phyloP scores from a whole-genome alignment of 305 asterid species.

The Fraxinus baroniana region DNA sequence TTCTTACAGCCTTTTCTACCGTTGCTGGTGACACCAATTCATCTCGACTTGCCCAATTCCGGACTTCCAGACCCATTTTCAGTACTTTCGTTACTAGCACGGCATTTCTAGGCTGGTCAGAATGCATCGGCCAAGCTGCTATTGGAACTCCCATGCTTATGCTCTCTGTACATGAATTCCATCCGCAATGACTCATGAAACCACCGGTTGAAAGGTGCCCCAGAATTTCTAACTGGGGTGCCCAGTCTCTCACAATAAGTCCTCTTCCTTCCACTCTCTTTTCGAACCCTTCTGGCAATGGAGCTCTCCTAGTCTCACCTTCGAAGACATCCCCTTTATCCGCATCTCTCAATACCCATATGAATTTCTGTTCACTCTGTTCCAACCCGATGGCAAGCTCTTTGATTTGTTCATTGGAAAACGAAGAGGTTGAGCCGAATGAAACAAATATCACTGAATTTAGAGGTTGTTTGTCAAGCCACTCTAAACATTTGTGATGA shows the following conservation, averaged over 20 bases:
- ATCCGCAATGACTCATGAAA: slow-evolving; percentile 63
- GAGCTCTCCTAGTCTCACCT: no score
- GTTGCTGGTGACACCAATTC: slow-evolving; percentile 24
- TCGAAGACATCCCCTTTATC: no score
- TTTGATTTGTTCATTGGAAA: no score
- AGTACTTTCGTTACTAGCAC: slow-evolving; percentile 31
- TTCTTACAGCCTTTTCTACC: neutral
- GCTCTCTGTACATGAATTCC: slow-evolving; percentile 59
- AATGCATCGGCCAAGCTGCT: slow-evolving; percentile 63
- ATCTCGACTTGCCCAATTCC: slow-evolving; percentile 30
- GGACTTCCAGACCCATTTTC: slow-evolving; percentile 35
- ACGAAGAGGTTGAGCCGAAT: no score
- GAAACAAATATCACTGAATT: no score
- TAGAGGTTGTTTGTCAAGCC: no score
- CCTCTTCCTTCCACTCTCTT: no score
- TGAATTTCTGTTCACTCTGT: no score
- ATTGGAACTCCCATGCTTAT: slow-evolving; percentile 50
- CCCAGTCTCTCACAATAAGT: neutral
- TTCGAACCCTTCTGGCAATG: no score
- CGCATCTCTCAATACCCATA: no score
- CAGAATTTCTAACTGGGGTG: slow-evolving; percentile 53
- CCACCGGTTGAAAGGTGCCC: slow-evolving; percentile 47
- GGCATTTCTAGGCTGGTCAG: slow-evolving; percentile 64
- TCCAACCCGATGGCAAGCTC: no score
- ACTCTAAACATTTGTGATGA: no score